A percentile compares a stretch with the other conserved stretches of the same genome.
These are phyloP conservation scores for Trichoderma erinaceum DNA, from an alignment of 495 filamentous ascomycete species.

Conservation along the genomic window DNA sequence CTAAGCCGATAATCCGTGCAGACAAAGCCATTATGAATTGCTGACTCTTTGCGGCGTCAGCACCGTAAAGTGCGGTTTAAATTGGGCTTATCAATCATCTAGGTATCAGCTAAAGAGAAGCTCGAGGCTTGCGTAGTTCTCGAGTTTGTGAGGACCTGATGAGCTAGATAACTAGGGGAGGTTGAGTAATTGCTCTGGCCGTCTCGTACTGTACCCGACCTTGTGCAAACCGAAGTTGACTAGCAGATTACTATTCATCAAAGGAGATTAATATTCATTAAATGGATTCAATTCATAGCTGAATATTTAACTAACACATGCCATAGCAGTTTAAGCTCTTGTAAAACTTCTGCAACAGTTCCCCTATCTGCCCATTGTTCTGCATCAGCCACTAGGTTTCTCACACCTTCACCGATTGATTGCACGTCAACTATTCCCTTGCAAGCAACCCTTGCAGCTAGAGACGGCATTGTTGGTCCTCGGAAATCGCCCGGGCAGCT, in stretches of 20 bases:
- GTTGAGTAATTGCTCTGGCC: no score
- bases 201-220: no score
- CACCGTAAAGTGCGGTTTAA: no score
- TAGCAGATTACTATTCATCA: no score
- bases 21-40: background rate
- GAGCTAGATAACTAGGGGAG: no score
- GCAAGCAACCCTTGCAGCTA: slow-evolving; percentile 15
- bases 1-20: background rate
- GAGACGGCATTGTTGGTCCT: slow-evolving; percentile 18
- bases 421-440: slow-evolving; percentile 12
- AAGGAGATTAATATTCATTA: no score
- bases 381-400: background rate
- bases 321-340: slow-evolving; percentile 19
- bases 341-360: slow-evolving; percentile 11
- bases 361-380: slow-evolving; percentile 15
- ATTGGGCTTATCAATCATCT: background rate
- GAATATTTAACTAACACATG: slow-evolving; percentile 14
- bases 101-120: background rate
- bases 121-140: no score
- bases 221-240: no score
- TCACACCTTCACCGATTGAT: slow-evolving; percentile 16
- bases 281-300: background rate
- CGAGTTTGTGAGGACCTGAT: no score
- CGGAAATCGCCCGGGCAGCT: slow-evolving; percentile 16
- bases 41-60: no score